Evolutionary conservation across 441 rosid genomes (phyloP), one percentile per base, ranked within the genome.

Genomic region (Sinapis alba): DNA sequence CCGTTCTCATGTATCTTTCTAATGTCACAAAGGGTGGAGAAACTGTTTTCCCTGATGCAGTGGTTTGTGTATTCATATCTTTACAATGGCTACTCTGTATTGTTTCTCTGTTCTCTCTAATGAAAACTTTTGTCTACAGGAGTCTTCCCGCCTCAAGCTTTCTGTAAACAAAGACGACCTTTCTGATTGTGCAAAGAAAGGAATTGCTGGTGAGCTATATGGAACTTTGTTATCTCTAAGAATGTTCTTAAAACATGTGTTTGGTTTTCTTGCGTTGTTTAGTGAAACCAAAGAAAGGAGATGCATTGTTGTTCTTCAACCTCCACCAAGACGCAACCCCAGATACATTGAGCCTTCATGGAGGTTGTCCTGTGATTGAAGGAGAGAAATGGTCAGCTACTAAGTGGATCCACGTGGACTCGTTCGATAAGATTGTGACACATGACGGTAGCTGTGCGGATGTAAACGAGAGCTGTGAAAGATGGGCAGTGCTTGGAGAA

Each of bases 301-400:
- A 94, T 78, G 99, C 99, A 6, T 83, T 94, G 53, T 91, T 94
- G 57, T 94, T 94, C 94, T 94, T 89, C 81, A 94, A 89, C 80
- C 97, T 94, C 59, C 79, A 78, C 72, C 85, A 94, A 23, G 87
- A 78, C 28, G 96, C 99, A 47, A 76, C 82, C 27, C 99, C 99
- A 5, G 99, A 94, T 81, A 74, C 82, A 0, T 54, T 23, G 79
- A 90, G 96, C 78, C 93, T 90, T 36, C 99, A 95, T 54, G 96
- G 90, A n/a, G 99, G 98, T 8, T 95, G 98, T 86, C 99, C 93
- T 0, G 97, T 95, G 80, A 86, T 92, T 5, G 92, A 92, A 76
- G 97, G 98, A 9, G 98, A 94, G 89, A 94, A 94, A 86, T 92
- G 98, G 98, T 94, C 97, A 2, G 99, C 99, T 2, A 95, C 99